phyloP scores from a whole-genome alignment of 768 basidiomycete genomes.

The Antrodiella citrinella region DNA sequence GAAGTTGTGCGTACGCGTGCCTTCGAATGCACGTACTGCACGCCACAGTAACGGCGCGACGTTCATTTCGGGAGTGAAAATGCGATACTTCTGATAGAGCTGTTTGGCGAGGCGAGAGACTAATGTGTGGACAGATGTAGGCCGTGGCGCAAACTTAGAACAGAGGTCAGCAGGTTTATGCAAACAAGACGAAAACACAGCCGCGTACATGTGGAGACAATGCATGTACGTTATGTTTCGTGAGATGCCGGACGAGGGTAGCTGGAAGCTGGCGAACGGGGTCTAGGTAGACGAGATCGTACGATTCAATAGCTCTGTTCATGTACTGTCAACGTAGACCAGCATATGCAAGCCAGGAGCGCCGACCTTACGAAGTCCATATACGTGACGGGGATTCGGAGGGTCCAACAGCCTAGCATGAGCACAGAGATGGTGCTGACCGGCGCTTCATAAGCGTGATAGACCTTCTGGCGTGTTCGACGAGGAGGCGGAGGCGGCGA shows the following conservation, averaged over 20 bases:
- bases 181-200: too few relatives aligned
- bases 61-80: slow-evolving; percentile 69
- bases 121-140: slow-evolving; percentile 47
- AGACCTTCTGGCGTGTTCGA: slow-evolving; percentile 14
- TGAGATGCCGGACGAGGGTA: slow-evolving; percentile 60
- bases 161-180: background rate
- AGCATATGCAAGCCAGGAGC: background rate
- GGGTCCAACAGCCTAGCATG: slow-evolving; percentile 68
- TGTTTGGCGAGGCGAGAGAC: slow-evolving; percentile 55
- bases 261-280: slow-evolving; percentile 52
- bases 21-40: slow-evolving; percentile 53
- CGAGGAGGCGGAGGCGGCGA: background rate
- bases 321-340: background rate
- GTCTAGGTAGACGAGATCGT: slow-evolving; percentile 78
- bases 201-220: slow-evolving; percentile 62
- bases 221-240: slow-evolving; percentile 56
- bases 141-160: slow-evolving; percentile 69
- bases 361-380: slow-evolving; percentile 68
- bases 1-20: slow-evolving; percentile 54
- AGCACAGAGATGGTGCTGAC: slow-evolving; percentile 58
- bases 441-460: slow-evolving; percentile 29
- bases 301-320: slow-evolving; percentile 61
- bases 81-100: slow-evolving; percentile 43
- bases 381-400: slow-evolving; percentile 70
- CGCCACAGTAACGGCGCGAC: slow-evolving; percentile 75